Conservation (phyloP, 1,284 basidiomycete genomes). For the Malassezia pachydermatis region DNA sequence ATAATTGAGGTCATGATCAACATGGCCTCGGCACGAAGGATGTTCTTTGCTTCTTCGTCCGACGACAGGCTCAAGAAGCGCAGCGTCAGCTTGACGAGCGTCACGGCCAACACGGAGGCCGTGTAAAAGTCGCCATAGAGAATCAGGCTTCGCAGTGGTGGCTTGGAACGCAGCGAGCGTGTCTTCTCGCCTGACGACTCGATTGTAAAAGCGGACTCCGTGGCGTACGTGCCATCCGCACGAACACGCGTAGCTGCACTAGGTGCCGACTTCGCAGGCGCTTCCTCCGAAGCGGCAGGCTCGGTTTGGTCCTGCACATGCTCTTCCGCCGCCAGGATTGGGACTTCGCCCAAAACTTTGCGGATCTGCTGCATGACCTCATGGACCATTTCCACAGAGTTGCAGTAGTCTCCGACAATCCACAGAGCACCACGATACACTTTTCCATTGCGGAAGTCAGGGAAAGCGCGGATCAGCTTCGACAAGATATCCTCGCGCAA, state of each 20-base stretch:
- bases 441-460: slow-evolving; percentile 90
- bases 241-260: slow-evolving; percentile 59
- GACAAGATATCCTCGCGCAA: slow-evolving; percentile 74
- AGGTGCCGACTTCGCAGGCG: slow-evolving; percentile 28
- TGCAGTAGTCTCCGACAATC: slow-evolving; percentile 87
- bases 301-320: slow-evolving; percentile 44
- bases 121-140: slow-evolving; percentile 97
- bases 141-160: slow-evolving; percentile 80
- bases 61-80: slow-evolving; percentile 60
- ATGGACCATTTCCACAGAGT: slow-evolving; percentile 33
- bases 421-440: slow-evolving; percentile 93
- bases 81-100: slow-evolving; percentile 83
- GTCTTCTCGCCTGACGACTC: slow-evolving; percentile 67
- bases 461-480: slow-evolving; percentile 72
- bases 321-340: slow-evolving; percentile 66
- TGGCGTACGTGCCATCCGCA: slow-evolving; percentile 95
- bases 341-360: slow-evolving; percentile 85
- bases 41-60: slow-evolving; percentile 55
- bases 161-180: slow-evolving; percentile 62
- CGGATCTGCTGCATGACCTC: slow-evolving; percentile 67
- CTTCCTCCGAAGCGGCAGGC: slow-evolving; percentile 16
- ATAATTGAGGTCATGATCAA: slow-evolving; percentile 95
- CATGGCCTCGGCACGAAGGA: slow-evolving; percentile 83
- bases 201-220: slow-evolving; percentile 77
- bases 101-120: slow-evolving; percentile 73